A percentile compares a stretch with the other conserved stretches of the same genome.
Evolutionary conservation across 176 grass and related monocot genomes (phyloP).

Genomic region (Alopecurus myosuroides): DNA sequence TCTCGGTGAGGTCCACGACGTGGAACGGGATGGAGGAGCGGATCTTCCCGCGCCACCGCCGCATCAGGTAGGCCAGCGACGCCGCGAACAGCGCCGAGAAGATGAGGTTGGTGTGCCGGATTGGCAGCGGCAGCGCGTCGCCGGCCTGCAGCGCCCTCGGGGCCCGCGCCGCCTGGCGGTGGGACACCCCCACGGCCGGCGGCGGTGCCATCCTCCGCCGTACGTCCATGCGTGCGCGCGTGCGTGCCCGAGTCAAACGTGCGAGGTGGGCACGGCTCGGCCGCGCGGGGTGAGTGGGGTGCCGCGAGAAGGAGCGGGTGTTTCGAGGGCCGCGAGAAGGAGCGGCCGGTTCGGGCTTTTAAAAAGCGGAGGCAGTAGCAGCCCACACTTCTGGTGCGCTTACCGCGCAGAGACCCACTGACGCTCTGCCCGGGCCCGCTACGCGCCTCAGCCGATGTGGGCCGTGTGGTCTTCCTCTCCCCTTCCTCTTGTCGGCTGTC

Average conservation of each 20-base stretch:
- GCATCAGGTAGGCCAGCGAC: slow-evolving; percentile 78
- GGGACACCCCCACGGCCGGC: neutral
- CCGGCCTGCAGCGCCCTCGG: slow-evolving; percentile 63
- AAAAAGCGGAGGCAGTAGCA: neutral
- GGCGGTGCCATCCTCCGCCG: neutral
- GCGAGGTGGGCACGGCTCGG: neutral
- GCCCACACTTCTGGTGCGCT: slow-evolving; percentile 17
- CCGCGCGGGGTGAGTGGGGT: neutral
- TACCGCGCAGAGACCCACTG: neutral
- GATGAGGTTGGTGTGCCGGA: slow-evolving; percentile 87
- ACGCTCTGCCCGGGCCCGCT: neutral
- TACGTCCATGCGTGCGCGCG: slow-evolving; percentile 32
- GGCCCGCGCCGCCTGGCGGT: neutral
- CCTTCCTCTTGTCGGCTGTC: neutral
- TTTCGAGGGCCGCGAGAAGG: neutral
- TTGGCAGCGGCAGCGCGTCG: slow-evolving; percentile 75
- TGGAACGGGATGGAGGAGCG: slow-evolving; percentile 78
- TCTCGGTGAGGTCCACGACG: slow-evolving; percentile 61
- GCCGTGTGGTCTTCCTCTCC: neutral
- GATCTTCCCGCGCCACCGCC: slow-evolving; percentile 94
- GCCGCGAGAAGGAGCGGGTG: neutral
- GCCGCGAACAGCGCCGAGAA: slow-evolving; percentile 77
- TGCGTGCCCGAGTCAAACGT: neutral
- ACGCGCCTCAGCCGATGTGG: neutral
- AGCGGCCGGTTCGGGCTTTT: slow-evolving; percentile 1